Conservation (phyloP, 2,329 filamentous ascomycete species). For the Cordyceps pruinosa region DNA sequence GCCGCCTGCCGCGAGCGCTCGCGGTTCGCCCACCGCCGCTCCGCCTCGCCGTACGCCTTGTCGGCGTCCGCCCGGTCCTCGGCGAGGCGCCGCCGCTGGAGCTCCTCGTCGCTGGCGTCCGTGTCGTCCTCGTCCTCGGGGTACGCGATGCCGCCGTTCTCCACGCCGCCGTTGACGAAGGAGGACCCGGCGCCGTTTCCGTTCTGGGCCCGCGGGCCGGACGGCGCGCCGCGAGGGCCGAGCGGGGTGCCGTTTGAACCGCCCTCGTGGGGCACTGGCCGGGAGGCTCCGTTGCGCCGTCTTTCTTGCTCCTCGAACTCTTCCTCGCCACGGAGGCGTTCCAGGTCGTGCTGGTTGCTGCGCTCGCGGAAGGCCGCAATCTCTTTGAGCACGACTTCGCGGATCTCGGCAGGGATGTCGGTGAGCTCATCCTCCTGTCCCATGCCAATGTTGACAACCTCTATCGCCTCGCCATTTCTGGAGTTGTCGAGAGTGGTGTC, state of each 20-base stretch:
- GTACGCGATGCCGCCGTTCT: slow-evolving; percentile 51
- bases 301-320: slow-evolving; percentile 85
- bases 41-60: slow-evolving; percentile 74
- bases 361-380: slow-evolving; percentile 91
- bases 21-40: slow-evolving; percentile 84
- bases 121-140: slow-evolving; percentile 83
- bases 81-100: slow-evolving; percentile 63
- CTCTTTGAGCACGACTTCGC: slow-evolving; percentile 87
- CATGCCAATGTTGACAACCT: slow-evolving; percentile 85
- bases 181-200: slow-evolving; percentile 45
- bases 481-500: slow-evolving; percentile 65
- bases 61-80: slow-evolving; percentile 72
- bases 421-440: slow-evolving; percentile 86
- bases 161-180: slow-evolving; percentile 61
- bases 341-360: slow-evolving; percentile 80
- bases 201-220: slow-evolving; percentile 58
- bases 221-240: slow-evolving; percentile 51
- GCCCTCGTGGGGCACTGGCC: slow-evolving; percentile 66
- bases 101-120: slow-evolving; percentile 78
- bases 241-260: slow-evolving; percentile 44
- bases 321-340: slow-evolving; percentile 81
- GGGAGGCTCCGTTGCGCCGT: slow-evolving; percentile 55
- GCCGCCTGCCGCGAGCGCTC: slow-evolving; percentile 80
- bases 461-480: slow-evolving; percentile 57
- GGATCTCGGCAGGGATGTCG: slow-evolving; percentile 93